phyloP scores from a whole-genome alignment of 1,284 basidiomycete genomes.

The Ustilago curta region DNA sequence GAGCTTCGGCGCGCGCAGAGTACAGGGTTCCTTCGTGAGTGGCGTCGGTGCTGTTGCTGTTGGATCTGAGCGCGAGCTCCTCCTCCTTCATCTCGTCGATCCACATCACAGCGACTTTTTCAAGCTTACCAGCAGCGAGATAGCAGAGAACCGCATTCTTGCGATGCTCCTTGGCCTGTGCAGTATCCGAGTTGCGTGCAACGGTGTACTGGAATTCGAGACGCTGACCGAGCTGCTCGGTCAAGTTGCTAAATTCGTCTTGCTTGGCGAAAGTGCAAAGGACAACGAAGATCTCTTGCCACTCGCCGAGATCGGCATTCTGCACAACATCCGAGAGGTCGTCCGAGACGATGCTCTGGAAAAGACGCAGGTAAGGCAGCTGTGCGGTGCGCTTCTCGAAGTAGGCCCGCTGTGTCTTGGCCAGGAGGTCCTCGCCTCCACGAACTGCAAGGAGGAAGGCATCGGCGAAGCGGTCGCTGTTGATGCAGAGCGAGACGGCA shows the following conservation, averaged over 20 bases:
- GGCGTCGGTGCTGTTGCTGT: slow-evolving; percentile 21
- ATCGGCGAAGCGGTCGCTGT: slow-evolving; percentile 90
- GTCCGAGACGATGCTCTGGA: slow-evolving; percentile 93
- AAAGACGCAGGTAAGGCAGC: slow-evolving; percentile 89
- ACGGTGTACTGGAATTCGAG: slow-evolving; percentile 84
- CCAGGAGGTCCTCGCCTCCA: slow-evolving; percentile 88
- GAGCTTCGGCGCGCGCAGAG: slow-evolving; percentile 85
- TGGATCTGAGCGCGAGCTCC: slow-evolving; percentile 72
- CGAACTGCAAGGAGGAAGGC: slow-evolving; percentile 92
- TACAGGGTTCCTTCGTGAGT: slow-evolving; percentile 72
- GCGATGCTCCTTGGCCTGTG: slow-evolving; percentile 75
- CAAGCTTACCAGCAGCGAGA: slow-evolving; percentile 88
- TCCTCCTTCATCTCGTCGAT: slow-evolving; percentile 90
- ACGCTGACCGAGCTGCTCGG: slow-evolving; percentile 90
- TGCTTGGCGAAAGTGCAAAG: slow-evolving; percentile 90
- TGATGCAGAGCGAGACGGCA: slow-evolving; percentile 91
- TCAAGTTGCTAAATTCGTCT: slow-evolving; percentile 85
- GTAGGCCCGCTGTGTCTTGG: slow-evolving; percentile 90
- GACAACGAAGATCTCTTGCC: slow-evolving; percentile 97
- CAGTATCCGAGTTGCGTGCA: slow-evolving; percentile 30
- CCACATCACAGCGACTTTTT: slow-evolving; percentile 92
- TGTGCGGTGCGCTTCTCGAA: slow-evolving; percentile 83
- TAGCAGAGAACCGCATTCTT: slow-evolving; percentile 89
- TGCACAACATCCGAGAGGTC: slow-evolving; percentile 93
- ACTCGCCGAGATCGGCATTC: slow-evolving; percentile 92